A percentile compares a stretch with the other conserved stretches of the same genome.
phyloP scores from a whole-genome alignment of 352 stramenopile genomes.

The Blastocystis hominis region DNA sequence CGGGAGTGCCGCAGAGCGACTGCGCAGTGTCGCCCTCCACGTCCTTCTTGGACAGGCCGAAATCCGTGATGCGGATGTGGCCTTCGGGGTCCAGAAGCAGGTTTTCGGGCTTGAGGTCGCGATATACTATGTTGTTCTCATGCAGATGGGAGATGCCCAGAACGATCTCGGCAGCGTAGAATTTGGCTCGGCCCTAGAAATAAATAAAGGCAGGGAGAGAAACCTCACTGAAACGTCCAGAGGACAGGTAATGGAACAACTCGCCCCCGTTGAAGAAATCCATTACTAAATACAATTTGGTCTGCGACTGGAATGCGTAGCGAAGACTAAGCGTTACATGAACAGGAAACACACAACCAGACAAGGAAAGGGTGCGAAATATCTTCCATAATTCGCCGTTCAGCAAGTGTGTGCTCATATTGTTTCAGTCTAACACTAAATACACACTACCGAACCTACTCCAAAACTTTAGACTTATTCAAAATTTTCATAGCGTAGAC shows the following conservation, averaged over 20 bases:
- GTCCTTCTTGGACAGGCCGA: constrained; percentile 83
- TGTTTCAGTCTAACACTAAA: not conserved
- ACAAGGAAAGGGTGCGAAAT: constrained; percentile 71
- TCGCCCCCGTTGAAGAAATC: constrained; percentile 84
- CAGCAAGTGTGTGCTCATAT: constrained; percentile 22
- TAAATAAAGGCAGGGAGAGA: not conserved
- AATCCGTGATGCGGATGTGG: constrained; percentile 84
- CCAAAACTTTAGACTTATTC: constrained; percentile 74
- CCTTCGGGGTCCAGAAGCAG: constrained; percentile 82
- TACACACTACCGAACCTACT: not conserved
- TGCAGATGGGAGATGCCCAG: constrained; percentile 81
- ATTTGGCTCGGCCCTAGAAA: constrained; percentile 69
- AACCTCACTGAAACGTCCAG: constrained; percentile 78
- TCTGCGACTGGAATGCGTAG: constrained; percentile 70
- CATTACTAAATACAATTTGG: constrained; percentile 71
- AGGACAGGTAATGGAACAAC: constrained; percentile 87
- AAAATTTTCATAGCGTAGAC: constrained; percentile 89
- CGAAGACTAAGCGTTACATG: not conserved
- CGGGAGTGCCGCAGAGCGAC: constrained; percentile 80
- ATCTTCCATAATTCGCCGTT: constrained; percentile 35
- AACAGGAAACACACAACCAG: not conserved
- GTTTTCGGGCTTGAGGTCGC: constrained; percentile 90
- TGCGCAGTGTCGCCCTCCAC: constrained; percentile 71
- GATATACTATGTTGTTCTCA: constrained; percentile 85
- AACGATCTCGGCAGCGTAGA: constrained; percentile 84